Conservation (phyloP, 75 land plant species). For the Cunninghamia lanceolata region DNA sequence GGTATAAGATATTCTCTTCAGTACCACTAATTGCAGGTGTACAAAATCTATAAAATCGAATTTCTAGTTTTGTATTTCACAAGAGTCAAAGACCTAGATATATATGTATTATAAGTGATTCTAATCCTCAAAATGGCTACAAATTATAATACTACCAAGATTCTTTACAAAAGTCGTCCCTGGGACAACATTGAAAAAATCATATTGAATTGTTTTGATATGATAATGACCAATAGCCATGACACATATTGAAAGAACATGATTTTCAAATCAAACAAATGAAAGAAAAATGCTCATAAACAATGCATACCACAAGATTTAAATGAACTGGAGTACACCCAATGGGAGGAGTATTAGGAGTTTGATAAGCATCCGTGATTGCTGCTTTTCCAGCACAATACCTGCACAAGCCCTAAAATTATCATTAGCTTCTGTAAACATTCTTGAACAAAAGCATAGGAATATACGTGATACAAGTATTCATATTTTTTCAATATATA, state of each 20-base stretch:
- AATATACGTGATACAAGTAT: neutral
- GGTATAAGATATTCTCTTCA: no score
- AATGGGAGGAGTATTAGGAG: constrained; percentile 22
- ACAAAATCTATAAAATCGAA: neutral
- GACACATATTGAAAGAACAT: neutral
- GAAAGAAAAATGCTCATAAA: neutral
- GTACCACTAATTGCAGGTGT: no score
- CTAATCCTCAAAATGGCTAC: neutral
- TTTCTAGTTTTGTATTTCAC: no score
- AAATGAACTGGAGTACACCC: constrained; percentile 48
- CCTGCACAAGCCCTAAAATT: constrained; percentile 23
- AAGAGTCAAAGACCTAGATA: neutral
- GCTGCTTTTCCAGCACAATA: constrained; percentile 30
- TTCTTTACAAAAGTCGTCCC: neutral
- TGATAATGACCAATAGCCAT: neutral
- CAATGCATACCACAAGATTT: constrained; percentile 46
- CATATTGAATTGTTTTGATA: neutral
- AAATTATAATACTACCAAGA: neutral
- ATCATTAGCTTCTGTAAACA: neutral
- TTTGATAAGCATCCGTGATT: neutral
- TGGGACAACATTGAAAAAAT: neutral
- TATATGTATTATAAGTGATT: neutral
- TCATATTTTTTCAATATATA: neutral
- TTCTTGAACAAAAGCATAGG: neutral
- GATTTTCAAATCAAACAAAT: neutral